phyloP scores from a whole-genome alignment of 257 asterid genomes.

The Prunella vulgaris region DNA sequence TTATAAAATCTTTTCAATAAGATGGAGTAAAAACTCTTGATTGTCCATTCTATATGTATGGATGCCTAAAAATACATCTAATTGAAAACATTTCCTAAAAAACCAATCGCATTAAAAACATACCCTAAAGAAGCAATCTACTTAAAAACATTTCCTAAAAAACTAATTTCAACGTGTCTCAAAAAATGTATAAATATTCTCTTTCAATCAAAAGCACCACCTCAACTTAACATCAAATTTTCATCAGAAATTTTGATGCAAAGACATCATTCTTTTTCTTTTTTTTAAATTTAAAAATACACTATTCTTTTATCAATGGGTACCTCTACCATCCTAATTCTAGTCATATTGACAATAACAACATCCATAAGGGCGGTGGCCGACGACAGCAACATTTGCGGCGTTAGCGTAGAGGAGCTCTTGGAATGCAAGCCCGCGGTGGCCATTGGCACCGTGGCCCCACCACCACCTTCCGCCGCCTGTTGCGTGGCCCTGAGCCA shows the following conservation, averaged over 20 bases:
- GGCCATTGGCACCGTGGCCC: slow-evolving; percentile 24
- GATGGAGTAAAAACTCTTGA: no score
- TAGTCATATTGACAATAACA: slow-evolving; percentile 12
- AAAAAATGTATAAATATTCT: no score
- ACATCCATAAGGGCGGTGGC: slow-evolving; percentile 9
- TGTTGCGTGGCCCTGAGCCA: slow-evolving; percentile 27
- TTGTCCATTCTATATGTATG: no score
- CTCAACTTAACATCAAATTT: background rate
- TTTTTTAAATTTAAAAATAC: no score
- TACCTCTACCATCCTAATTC: background rate
- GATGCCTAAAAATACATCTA: no score
- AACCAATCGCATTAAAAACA: no score
- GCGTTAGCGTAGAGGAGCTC: slow-evolving; percentile 25
- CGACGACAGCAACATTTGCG: slow-evolving; percentile 19
- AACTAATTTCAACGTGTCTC: no score
- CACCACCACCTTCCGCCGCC: slow-evolving; percentile 20
- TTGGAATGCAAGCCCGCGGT: slow-evolving; percentile 30
- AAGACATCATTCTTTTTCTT: background rate
- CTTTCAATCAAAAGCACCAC: no score
- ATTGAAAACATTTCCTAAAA: no score
- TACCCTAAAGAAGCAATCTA: no score
- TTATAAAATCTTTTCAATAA: no score
- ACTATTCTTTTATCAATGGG: slow-evolving; percentile 13
- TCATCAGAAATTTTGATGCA: background rate
- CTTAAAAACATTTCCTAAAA: no score